Base-by-base conservation (phyloP, 345 rosid species). In the Cardamine resedifolia region DNA sequence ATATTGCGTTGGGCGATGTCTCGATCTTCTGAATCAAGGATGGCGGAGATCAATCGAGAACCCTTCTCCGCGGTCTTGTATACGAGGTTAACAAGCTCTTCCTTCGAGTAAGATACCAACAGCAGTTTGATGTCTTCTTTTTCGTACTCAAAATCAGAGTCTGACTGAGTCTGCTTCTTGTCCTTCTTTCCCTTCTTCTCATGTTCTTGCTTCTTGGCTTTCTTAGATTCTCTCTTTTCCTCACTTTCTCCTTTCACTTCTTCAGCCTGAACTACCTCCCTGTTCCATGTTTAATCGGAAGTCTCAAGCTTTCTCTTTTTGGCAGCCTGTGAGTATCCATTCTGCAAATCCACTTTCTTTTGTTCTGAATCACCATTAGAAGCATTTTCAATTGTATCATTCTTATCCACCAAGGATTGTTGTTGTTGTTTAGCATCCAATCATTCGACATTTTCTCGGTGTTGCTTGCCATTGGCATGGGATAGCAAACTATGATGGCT, bases 401-500 rank as follows among this genome's bases (percentile, higher is more conserved):
- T n/a, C n/a, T n/a, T n/a, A n/a, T n/a, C n/a, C n/a, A n/a, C n/a
- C n/a, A n/a, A n/a, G n/a, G n/a, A n/a, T n/a, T n/a, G n/a, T n/a
- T n/a, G n/a, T n/a, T n/a, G n/a, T n/a, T n/a, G n/a, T n/a, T n/a
- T n/a, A n/a, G n/a, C n/a, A n/a, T n/a, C n/a, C n/a, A n/a, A n/a
- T n/a, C n/a, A n/a, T n/a, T n/a, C n/a, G n/a, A n/a, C n/a, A n/a
- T n/a, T n/a, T n/a, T n/a, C n/a, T n/a, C n/a, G n/a, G n/a, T n/a
- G n/a, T n/a, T n/a, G n/a, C n/a, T n/a, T n/a, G n/a, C n/a, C n/a
- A n/a, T n/a, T n/a, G n/a, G n/a, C n/a, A n/a, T n/a, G n/a, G n/a
- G 83, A 81, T 67, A 88, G 85, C 76, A 90, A 74, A 16, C 83
- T 10, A 81, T 90, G 93, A 81, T 84, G 78, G 75, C 93, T 80